These are phyloP conservation scores for Sclerotinia sclerotiorum DNA, from an alignment of 2,329 filamentous ascomycete genomes.

Conservation along the genomic window DNA sequence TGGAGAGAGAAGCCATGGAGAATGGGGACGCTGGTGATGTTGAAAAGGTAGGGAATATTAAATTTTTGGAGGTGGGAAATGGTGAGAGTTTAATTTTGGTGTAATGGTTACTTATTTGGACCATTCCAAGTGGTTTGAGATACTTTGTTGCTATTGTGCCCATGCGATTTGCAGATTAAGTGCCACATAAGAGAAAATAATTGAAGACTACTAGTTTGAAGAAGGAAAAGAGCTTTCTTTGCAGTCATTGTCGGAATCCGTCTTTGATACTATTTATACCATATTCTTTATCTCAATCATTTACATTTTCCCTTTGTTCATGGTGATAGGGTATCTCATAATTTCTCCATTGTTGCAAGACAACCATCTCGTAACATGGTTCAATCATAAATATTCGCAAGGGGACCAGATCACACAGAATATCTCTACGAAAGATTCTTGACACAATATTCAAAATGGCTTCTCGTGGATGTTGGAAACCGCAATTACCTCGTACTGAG, in stretches of 20 bases:
- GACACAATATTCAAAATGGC: not conserved
- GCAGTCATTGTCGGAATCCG: not conserved
- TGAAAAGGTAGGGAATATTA: constrained; percentile 27
- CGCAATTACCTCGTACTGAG: constrained; percentile 3
- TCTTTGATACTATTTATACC: not conserved
- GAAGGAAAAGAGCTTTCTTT: not conserved
- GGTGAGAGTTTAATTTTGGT: constrained; percentile 33
- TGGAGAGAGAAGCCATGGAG: constrained; percentile 42
- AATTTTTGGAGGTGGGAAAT: constrained; percentile 32
- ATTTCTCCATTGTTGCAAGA: too few relatives aligned
- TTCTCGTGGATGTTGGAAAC: not conserved
- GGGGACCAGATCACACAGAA: not conserved
- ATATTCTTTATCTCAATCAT: not conserved
- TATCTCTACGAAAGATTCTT: not conserved
- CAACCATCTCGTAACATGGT: not conserved
- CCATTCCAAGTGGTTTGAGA: not conserved
- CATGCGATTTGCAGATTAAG: not conserved
- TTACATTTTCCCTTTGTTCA: not conserved
- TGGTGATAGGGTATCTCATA: not conserved
- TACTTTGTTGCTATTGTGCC: too few relatives aligned
- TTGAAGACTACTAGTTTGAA: not conserved
- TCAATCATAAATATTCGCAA: not conserved
- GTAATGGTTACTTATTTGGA: not conserved
- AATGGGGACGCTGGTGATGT: constrained; percentile 22
- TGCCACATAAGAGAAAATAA: not conserved